Evolutionary conservation across 2,329 filamentous ascomycete genomes (phyloP).

Genomic region (Passalora sequoiae): DNA sequence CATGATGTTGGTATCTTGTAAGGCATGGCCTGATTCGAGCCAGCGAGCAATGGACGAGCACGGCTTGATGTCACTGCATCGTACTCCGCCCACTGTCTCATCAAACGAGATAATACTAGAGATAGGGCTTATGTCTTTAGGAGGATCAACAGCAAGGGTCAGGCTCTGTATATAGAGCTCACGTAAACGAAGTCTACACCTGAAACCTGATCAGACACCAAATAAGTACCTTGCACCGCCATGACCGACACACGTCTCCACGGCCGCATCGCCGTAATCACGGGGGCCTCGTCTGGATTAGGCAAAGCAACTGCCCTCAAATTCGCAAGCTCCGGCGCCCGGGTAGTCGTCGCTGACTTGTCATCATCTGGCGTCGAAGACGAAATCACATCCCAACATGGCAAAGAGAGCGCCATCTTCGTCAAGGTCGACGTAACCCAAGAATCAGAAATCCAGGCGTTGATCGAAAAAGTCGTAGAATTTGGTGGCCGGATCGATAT

Average conservation of each 20-base stretch:
- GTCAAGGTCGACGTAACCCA: slow-evolving; percentile 24
- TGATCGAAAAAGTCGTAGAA: slow-evolving; percentile 22
- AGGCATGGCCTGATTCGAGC: too few species aligned
- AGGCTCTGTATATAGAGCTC: too few species aligned
- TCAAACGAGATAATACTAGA: too few species aligned
- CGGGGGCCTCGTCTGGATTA: slow-evolving; percentile 26
- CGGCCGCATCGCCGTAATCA: slow-evolving; percentile 28
- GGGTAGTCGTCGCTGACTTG: slow-evolving; percentile 26
- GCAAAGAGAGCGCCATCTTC: slow-evolving; percentile 21
- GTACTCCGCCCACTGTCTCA: too few species aligned
- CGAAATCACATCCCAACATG: slow-evolving; percentile 21
- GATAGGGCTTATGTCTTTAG: too few species aligned
- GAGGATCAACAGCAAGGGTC: too few species aligned
- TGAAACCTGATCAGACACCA: too few species aligned
- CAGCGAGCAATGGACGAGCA: too few species aligned
- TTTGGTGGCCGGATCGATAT: slow-evolving; percentile 28
- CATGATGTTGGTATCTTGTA: too few species aligned
- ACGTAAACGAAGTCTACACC: too few species aligned
- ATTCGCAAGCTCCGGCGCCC: slow-evolving; percentile 26
- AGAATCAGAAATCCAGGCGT: slow-evolving; percentile 21
- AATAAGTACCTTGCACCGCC: too few species aligned
- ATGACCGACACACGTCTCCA: slow-evolving; percentile 16
- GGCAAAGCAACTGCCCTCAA: slow-evolving; percentile 26
- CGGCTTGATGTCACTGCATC: too few species aligned
- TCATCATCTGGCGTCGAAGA: slow-evolving; percentile 19